Evolutionary conservation across 371 early-diverging fungal species (phyloP).

Genomic region (Lichtheimia ornata): DNA sequence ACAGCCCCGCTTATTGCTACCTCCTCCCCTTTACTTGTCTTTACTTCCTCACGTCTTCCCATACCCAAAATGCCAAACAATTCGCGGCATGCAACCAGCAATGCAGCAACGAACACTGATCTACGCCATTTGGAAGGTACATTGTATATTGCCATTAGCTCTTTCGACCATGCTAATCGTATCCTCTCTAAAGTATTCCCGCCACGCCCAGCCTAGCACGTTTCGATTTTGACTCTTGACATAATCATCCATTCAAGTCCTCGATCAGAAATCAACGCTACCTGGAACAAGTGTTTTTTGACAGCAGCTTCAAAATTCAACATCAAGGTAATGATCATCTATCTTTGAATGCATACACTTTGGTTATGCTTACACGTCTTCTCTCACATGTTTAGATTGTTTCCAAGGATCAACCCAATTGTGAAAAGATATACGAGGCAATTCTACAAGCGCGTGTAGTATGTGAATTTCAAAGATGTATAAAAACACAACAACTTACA

Average conservation of each 20-base stretch:
- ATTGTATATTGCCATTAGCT: too few species aligned
- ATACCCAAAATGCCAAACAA: too few species aligned
- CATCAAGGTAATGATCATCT: background rate
- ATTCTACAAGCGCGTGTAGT: background rate
- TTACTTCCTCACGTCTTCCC: too few species aligned
- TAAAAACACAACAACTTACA: background rate
- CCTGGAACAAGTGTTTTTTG: background rate
- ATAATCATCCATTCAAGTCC: background rate
- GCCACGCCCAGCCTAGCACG: conserved; percentile 1
- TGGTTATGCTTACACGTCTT: background rate
- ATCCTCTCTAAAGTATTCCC: too few species aligned
- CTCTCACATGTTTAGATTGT: background rate
- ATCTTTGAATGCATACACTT: background rate
- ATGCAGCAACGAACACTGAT: too few species aligned
- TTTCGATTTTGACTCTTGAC: background rate
- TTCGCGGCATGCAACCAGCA: too few species aligned
- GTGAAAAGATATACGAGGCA: background rate
- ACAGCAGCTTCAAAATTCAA: background rate
- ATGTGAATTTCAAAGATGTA: background rate
- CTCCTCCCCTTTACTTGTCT: too few species aligned
- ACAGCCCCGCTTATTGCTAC: too few species aligned
- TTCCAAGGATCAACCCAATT: conserved; percentile 1
- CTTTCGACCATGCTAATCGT: too few species aligned
- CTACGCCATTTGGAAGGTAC: too few species aligned
- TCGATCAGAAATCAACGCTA: background rate